Percentiles rank a stretch among this genome's conserved stretches.
phyloP scores from a whole-genome alignment of 768 basidiomycete genomes.

The Calocybe indica region DNA sequence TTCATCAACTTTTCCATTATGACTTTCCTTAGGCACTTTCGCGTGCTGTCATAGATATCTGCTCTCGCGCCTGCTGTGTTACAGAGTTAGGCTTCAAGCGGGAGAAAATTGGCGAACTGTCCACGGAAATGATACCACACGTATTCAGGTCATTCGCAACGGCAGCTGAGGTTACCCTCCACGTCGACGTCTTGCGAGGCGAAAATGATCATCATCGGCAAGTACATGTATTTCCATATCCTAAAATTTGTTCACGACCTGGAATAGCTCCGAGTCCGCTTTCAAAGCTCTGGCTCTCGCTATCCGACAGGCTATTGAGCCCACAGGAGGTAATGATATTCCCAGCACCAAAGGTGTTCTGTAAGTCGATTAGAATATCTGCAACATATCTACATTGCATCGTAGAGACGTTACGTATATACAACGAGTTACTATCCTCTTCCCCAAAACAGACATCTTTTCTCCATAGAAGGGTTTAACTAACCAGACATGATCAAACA shows the following conservation, averaged over 20 bases:
- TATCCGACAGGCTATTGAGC: constrained; percentile 89
- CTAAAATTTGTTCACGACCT: constrained; percentile 2
- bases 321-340: constrained; percentile 84
- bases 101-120: constrained; percentile 92
- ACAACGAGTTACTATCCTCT: constrained; percentile 15
- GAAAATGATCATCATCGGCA: constrained; percentile 98
- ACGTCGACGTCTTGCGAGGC: constrained; percentile 90
- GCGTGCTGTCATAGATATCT: constrained; percentile 96
- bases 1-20: constrained; percentile 4
- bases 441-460: constrained; percentile 80
- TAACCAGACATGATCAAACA: constrained; percentile 17
- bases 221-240: constrained; percentile 13
- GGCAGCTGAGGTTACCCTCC: constrained; percentile 88
- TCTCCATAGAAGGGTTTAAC: constrained; percentile 80
- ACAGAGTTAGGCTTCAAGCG: constrained; percentile 83
- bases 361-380: constrained; percentile 12
- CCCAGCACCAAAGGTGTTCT: constrained; percentile 97
- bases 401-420: neutral
- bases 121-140: constrained; percentile 98
- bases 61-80: constrained; percentile 93
- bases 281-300: constrained; percentile 98
- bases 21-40: constrained; percentile 68
- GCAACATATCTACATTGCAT: neutral
- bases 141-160: constrained; percentile 98
- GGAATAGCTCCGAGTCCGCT: constrained; percentile 82